Evolutionary conservation across 345 rosid genomes (phyloP).

Genomic region (Bruguiera parviflora): DNA sequence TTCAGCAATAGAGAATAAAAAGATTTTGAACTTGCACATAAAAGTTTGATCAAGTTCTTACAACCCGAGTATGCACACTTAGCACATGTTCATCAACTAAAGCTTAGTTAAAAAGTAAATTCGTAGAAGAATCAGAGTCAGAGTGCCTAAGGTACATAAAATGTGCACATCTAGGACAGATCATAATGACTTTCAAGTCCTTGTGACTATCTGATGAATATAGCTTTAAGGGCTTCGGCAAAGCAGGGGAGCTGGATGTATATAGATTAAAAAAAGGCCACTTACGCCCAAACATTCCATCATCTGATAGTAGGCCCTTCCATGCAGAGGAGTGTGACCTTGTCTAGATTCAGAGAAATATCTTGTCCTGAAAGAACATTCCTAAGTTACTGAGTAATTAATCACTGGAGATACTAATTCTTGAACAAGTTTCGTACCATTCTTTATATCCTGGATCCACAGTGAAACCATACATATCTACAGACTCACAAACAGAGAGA

Average conservation of each 20-base stretch:
- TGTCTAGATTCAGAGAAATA: slow-evolving; percentile 93
- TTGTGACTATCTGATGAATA: background rate
- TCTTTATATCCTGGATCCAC: slow-evolving; percentile 96
- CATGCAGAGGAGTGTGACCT: slow-evolving; percentile 98
- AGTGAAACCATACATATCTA: slow-evolving; percentile 96
- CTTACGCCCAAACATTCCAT: slow-evolving; percentile 99
- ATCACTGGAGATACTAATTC: background rate
- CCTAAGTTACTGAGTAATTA: background rate
- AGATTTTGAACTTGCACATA: background rate
- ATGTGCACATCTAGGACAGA: background rate
- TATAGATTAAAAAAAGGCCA: slow-evolving; percentile 3
- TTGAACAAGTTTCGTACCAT: slow-evolving; percentile 45
- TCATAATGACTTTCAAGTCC: background rate
- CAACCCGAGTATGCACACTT: no score
- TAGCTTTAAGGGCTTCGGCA: background rate
- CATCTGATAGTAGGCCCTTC: slow-evolving; percentile 97
- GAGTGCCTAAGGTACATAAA: no score
- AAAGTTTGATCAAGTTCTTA: no score
- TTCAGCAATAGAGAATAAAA: background rate
- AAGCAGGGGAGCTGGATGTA: background rate
- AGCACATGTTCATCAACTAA: no score
- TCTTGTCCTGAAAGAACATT: slow-evolving; percentile 66
- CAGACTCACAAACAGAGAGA: slow-evolving; percentile 80
- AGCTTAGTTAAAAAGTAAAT: no score
- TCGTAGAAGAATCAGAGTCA: no score